Conservation (phyloP, 2,329 filamentous ascomycete species). For the Epichloe uncinata region DNA sequence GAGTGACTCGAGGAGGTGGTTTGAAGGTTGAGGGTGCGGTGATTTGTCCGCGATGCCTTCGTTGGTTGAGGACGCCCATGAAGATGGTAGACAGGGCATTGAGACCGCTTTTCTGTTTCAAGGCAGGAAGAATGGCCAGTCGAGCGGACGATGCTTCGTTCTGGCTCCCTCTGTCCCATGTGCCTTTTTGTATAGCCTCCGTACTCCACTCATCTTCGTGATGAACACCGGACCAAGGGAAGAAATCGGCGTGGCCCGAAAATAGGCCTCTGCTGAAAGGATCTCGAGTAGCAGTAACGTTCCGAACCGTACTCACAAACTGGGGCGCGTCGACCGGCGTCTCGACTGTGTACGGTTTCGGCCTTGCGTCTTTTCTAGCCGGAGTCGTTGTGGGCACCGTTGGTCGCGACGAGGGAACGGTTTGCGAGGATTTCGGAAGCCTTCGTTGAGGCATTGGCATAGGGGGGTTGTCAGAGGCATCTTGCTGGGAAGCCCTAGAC, state of each 20-base stretch:
- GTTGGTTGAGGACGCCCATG: slow-evolving; percentile 65
- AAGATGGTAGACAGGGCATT: slow-evolving; percentile 74
- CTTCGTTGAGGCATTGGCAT: slow-evolving; percentile 34
- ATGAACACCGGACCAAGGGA: slow-evolving; percentile 76
- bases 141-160: slow-evolving; percentile 70
- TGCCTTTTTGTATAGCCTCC: slow-evolving; percentile 66
- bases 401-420: slow-evolving; percentile 10
- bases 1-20: slow-evolving; percentile 81
- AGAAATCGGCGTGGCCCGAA: slow-evolving; percentile 60
- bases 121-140: slow-evolving; percentile 54
- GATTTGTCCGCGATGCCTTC: slow-evolving; percentile 63
- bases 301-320: slow-evolving; percentile 28
- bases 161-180: slow-evolving; percentile 65
- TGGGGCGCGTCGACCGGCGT: slow-evolving; percentile 41
- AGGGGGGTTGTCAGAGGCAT: slow-evolving; percentile 29
- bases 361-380: slow-evolving; percentile 41
- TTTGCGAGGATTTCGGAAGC: slow-evolving; percentile 11
- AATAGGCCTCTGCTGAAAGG: slow-evolving; percentile 25
- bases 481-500: slow-evolving; percentile 20
- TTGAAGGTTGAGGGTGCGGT: slow-evolving; percentile 79
- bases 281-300: slow-evolving; percentile 17
- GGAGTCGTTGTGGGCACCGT: slow-evolving; percentile 14
- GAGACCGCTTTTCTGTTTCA: slow-evolving; percentile 78
- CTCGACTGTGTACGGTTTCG: slow-evolving; percentile 48
- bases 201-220: slow-evolving; percentile 83